phyloP scores from a whole-genome alignment of 2,329 filamentous ascomycete genomes.

The Fusarium sp. region DNA sequence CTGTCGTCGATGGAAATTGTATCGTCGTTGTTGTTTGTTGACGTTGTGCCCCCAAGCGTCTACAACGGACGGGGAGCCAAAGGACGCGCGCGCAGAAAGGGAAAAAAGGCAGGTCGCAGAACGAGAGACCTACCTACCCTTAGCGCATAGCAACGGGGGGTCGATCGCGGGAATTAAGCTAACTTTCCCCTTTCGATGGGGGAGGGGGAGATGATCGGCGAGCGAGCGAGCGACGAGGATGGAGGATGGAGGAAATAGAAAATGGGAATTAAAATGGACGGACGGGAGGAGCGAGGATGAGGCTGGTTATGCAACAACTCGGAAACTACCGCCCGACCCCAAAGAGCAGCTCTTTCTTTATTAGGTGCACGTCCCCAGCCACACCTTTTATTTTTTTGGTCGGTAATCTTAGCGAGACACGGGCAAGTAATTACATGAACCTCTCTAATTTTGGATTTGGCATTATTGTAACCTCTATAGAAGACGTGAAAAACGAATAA shows the following conservation, averaged over 20 bases:
- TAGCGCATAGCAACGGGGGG: background rate
- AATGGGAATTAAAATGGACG: background rate
- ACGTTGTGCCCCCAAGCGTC: background rate
- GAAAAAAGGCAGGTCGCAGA: background rate
- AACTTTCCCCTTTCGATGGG: background rate
- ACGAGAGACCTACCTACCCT: background rate
- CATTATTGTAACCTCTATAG: background rate
- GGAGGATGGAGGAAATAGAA: background rate
- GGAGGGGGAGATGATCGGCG: background rate
- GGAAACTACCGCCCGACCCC: background rate
- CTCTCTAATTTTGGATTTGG: background rate
- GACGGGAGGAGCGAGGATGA: background rate
- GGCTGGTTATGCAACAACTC: background rate
- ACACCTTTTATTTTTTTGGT: background rate
- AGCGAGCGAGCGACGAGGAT: background rate
- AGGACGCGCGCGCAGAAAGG: background rate
- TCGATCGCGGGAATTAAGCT: background rate
- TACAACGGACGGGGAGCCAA: background rate
- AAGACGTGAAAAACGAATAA: too few relatives aligned
- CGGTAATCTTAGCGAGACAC: background rate
- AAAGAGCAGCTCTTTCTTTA: background rate
- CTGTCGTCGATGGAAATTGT: background rate
- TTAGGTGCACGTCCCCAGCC: constrained; percentile 7
- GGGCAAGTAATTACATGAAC: background rate
- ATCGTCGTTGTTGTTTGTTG: background rate